Percentiles rank a stretch among this genome's conserved stretches.
phyloP scores from a whole-genome alignment of 345 rosid genomes.

The Dipteronia sinensis region DNA sequence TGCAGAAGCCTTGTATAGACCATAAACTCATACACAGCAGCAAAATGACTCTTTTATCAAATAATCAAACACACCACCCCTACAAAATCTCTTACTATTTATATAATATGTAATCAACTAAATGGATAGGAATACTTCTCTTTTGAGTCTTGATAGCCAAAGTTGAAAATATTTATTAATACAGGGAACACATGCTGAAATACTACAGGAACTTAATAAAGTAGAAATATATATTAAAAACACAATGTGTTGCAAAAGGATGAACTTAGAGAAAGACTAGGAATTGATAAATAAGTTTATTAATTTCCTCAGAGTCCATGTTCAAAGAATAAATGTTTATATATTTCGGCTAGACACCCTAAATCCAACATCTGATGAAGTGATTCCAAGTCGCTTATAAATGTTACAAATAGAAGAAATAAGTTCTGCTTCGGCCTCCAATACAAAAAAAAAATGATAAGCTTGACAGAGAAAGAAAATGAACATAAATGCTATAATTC shows the following conservation, averaged over 20 bases:
- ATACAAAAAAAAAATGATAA: not conserved
- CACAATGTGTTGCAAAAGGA: not conserved
- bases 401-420: slow-evolving; percentile 75
- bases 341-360: slow-evolving; percentile 97
- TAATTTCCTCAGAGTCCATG: not conserved
- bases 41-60: not conserved
- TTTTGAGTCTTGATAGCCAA: not conserved
- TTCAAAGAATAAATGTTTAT: slow-evolving; percentile 2
- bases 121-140: not conserved
- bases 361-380: slow-evolving; percentile 85
- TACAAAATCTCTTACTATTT: not conserved
- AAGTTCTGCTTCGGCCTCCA: slow-evolving; percentile 96
- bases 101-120: not conserved
- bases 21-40: not conserved
- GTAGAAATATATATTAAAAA: not conserved
- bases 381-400: slow-evolving; percentile 83
- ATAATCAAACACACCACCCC: not conserved
- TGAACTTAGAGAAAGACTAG: not conserved
- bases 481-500: not conserved
- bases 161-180: not conserved
- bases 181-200: not conserved
- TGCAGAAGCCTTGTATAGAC: not conserved
- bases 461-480: slow-evolving; percentile 9
- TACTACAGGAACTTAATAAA: not conserved
- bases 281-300: not conserved